Evolutionary conservation across 495 filamentous ascomycete genomes (phyloP).

Genomic region (Immersiella caudata): DNA sequence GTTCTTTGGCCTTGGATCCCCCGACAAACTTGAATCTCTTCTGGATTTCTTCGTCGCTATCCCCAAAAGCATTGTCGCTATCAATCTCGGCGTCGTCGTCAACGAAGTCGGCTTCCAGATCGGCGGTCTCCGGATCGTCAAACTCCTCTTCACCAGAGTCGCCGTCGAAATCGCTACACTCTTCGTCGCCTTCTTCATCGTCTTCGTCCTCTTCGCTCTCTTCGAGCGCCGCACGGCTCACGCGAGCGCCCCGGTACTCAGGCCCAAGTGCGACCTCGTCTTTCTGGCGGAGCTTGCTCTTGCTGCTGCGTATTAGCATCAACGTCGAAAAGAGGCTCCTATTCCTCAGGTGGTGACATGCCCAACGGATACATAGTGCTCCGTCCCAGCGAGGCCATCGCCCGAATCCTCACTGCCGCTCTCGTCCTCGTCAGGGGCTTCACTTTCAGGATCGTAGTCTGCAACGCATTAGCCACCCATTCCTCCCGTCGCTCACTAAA

Average conservation of each 20-base stretch:
- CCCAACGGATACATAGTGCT: conserved; percentile 86
- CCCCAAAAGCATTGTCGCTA: conserved; percentile 63
- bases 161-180: conserved; percentile 31
- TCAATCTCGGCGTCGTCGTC: conserved; percentile 61
- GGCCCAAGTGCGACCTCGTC: conserved; percentile 69
- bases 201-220: conserved; percentile 42
- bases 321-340: background rate
- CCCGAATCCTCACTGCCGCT: conserved; percentile 60
- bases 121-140: conserved; percentile 49
- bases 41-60: conserved; percentile 64
- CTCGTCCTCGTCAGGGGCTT: conserved; percentile 52
- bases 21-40: conserved; percentile 56
- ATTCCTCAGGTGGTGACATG: conserved; percentile 40
- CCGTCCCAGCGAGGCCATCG: conserved; percentile 61
- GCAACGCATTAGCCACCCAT: conserved; percentile 14
- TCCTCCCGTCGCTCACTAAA: background rate
- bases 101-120: conserved; percentile 51
- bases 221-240: conserved; percentile 73
- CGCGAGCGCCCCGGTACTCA: conserved; percentile 75
- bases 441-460: conserved; percentile 92
- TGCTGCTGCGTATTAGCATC: conserved; percentile 50
- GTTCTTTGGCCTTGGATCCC: conserved; percentile 49
- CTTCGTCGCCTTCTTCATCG: conserved; percentile 43
- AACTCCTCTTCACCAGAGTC: conserved; percentile 46
- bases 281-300: conserved; percentile 80